Evolutionary conservation across 208 protist genomes (phyloP), one percentile per base, ranked within the genome.

Genomic region (Trypanosomatidae sp.): DNA sequence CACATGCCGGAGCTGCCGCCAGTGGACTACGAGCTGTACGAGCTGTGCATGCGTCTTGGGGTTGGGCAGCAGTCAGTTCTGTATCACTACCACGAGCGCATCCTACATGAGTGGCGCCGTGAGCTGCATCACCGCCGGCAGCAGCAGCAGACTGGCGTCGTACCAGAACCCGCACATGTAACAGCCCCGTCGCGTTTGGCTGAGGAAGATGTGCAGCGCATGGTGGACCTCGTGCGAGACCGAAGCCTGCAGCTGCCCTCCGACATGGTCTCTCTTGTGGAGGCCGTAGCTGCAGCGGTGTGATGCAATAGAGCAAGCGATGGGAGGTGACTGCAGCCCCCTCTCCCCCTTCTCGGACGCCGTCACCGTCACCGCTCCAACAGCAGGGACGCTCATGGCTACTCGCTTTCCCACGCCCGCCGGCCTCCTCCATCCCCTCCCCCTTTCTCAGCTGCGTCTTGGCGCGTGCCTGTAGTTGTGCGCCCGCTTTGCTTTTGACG

Each of bases 21-120:
- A 3, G 75, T 96, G 50, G 89, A 96, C 78, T 96, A 96, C 73
- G 88, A 94, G 66, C 77, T 96, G 22, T 89, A 91, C 58, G 86
- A 93, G 43, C 74, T 92, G 43, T 90, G 81, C 64, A 69, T 92
- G 47, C 86, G 86, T 13, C 83, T 94, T 10, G 86, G 88, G 19
- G 65, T 96, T 8, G 84, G 84, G 19, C 71, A 70, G 49, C 49
- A 76, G 10, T 62, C 76, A 10, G 84, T 82, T 8, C 75, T 94
- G 43, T 91, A 90, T 53, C 77, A 90, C 73, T 93, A 90, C 73
- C 89, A 94, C 72, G 82, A 87, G 36, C 85, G 91, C 58, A 92
- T 96, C 15, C 55, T 94, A 62, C 70, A 76, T 8, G 89, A 89
- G 59, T 96, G 89, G 89, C 76, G 83, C 33, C 72, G 67, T 8